phyloP scores from a whole-genome alignment of 23 red algal genomes.

The Cyanidiococcus yangmingshanensis region DNA sequence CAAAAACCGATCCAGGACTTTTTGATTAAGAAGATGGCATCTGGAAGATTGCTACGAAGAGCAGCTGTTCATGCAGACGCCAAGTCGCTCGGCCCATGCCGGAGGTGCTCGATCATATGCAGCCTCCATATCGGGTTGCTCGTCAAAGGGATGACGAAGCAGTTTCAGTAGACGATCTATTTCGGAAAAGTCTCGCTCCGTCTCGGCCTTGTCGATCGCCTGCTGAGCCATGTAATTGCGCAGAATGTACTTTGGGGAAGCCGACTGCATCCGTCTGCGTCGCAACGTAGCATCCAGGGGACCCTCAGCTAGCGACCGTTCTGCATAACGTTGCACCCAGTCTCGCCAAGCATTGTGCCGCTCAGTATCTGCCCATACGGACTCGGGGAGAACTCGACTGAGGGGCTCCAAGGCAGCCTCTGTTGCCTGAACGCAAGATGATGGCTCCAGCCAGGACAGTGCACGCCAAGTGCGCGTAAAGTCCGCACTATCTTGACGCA shows the following conservation, averaged over 20 bases:
- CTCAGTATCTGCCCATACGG: slow-evolving; percentile 9
- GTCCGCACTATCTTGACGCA: slow-evolving; percentile 65
- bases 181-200: slow-evolving; percentile 49
- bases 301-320: slow-evolving; percentile 32
- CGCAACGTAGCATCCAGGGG: slow-evolving; percentile 25
- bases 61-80: slow-evolving; percentile 94
- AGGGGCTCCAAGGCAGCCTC: slow-evolving; percentile 20
- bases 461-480: slow-evolving; percentile 81
- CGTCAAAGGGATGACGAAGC: slow-evolving; percentile 54
- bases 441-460: slow-evolving; percentile 29
- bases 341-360: slow-evolving; percentile 33
- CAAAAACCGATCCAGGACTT: no score
- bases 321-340: slow-evolving; percentile 55
- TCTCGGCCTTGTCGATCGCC: slow-evolving; percentile 86
- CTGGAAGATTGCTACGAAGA: slow-evolving; percentile 29
- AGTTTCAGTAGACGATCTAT: slow-evolving; percentile 49
- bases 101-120: slow-evolving; percentile 47
- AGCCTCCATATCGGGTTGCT: slow-evolving; percentile 39
- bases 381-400: slow-evolving; percentile 25
- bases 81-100: slow-evolving; percentile 55
- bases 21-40: no score
- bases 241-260: slow-evolving; percentile 80
- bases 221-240: slow-evolving; percentile 79
- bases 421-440: slow-evolving; percentile 22
- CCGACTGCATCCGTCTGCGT: slow-evolving; percentile 43